These are phyloP conservation scores for Lentinula boryana DNA, from an alignment of 768 basidiomycete species.

Conservation along the genomic window DNA sequence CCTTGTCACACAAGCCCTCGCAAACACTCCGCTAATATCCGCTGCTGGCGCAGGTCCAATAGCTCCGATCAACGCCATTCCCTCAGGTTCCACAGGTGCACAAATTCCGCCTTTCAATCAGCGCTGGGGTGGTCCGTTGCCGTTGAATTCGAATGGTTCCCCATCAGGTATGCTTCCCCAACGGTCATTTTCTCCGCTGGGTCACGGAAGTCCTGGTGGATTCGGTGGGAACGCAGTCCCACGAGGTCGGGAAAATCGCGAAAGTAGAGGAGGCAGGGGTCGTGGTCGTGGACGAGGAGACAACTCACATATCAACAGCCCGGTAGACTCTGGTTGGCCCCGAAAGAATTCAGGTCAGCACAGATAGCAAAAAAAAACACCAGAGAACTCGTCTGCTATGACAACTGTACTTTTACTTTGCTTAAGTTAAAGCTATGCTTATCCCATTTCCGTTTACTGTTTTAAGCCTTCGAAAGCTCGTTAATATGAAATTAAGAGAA, in stretches of 20 bases:
- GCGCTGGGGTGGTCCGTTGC: slow-evolving; percentile 8
- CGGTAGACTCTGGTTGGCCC: slow-evolving; percentile 55
- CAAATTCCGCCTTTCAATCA: slow-evolving; percentile 6
- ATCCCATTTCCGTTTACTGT: too few species aligned
- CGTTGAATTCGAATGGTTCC: slow-evolving; percentile 15
- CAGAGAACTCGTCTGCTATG: too few species aligned
- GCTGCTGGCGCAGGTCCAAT: slow-evolving; percentile 8
- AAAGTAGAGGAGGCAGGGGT: slow-evolving; percentile 24
- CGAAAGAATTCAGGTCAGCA: slow-evolving; percentile 23
- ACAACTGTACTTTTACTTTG: too few species aligned
- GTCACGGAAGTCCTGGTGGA: slow-evolving; percentile 21
- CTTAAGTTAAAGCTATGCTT: too few species aligned
- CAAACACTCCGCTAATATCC: slow-evolving; percentile 25
- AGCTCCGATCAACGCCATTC: neutral
- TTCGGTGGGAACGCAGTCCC: slow-evolving; percentile 12
- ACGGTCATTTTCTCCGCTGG: slow-evolving; percentile 19
- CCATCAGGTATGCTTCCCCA: slow-evolving; percentile 15
- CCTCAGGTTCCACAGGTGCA: slow-evolving; percentile 10
- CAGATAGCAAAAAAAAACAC: neutral
- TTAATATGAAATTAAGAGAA: too few species aligned
- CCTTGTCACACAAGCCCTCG: slow-evolving; percentile 54
- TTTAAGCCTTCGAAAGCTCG: too few species aligned
- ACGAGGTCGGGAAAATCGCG: slow-evolving; percentile 27
- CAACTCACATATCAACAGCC: slow-evolving; percentile 27
- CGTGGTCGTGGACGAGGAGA: slow-evolving; percentile 15